phyloP scores from a whole-genome alignment of 139 green algal species.

The Picochlorum sp. region DNA sequence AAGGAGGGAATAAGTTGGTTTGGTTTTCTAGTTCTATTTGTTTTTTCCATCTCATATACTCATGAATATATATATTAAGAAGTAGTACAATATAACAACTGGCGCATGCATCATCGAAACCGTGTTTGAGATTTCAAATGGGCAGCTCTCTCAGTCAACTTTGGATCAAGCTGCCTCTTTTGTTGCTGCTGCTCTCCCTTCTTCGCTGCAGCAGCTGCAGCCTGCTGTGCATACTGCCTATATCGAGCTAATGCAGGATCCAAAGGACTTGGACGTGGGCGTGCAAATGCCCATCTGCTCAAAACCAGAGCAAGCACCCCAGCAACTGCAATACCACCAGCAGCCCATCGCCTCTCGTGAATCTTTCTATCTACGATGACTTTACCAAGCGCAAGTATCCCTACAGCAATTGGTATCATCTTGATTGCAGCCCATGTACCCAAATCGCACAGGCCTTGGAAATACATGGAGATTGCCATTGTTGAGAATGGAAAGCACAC shows the following conservation, averaged over 20 bases:
- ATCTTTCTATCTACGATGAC: constrained; percentile 14
- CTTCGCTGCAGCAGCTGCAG: not conserved
- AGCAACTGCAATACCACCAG: constrained; percentile 1
- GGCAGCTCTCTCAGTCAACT: no score
- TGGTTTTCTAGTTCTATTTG: no score
- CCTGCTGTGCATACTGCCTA: not conserved
- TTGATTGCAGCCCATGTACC: constrained; percentile 18
- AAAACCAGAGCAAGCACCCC: constrained; percentile 4
- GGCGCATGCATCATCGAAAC: no score
- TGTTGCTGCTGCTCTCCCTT: not conserved
- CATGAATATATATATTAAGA: no score
- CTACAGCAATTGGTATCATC: constrained; percentile 13
- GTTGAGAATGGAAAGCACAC: constrained; percentile 28
- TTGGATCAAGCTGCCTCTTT: no score
- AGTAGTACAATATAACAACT: no score
- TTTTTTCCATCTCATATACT: no score
- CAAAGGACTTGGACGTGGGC: constrained; percentile 14
- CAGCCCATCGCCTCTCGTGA: constrained; percentile 19
- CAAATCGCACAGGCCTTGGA: constrained; percentile 17
- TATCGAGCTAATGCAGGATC: constrained; percentile 15
- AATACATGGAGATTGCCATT: constrained; percentile 12
- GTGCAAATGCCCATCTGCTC: constrained; percentile 17
- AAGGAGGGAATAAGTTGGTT: constrained; percentile 10
- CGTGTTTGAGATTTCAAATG: no score
- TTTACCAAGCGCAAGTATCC: constrained; percentile 19